Evolutionary conservation across 169 alveolate species (phyloP).

Genomic region (Eimeria maxima): DNA sequence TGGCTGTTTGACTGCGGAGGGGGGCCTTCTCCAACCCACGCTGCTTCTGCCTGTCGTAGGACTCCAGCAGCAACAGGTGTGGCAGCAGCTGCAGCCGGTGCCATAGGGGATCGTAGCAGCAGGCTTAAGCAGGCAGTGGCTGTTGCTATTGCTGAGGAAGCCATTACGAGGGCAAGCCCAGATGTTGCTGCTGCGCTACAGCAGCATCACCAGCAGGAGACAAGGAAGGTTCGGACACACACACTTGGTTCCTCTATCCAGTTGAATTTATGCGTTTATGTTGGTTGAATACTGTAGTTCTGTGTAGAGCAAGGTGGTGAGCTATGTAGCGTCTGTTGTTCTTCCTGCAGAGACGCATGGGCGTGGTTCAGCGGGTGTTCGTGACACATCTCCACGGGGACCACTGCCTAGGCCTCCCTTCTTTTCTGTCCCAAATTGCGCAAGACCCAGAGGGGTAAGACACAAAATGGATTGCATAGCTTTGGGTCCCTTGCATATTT

Average conservation of each 20-base stretch:
- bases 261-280: background rate
- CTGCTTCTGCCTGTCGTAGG: conserved; percentile 55
- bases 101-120: conserved; percentile 56
- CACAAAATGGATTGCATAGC: background rate
- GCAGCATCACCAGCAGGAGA: conserved; percentile 73
- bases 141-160: conserved; percentile 55
- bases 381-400: conserved; percentile 94
- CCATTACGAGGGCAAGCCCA: conserved; percentile 40
- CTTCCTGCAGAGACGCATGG: conserved; percentile 75
- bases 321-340: background rate
- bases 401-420: conserved; percentile 90
- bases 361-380: conserved; percentile 85
- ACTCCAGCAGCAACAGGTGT: conserved; percentile 22
- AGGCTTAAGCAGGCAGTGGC: conserved; percentile 64
- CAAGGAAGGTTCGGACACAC: conserved; percentile 47
- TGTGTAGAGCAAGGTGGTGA: background rate
- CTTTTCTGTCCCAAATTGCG: conserved; percentile 86
- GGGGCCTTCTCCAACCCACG: conserved; percentile 74
- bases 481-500: background rate
- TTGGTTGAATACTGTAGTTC: background rate
- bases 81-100: conserved; percentile 50
- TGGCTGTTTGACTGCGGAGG: conserved; percentile 84
- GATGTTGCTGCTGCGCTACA: conserved; percentile 60
- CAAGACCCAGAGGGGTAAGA: conserved; percentile 45
- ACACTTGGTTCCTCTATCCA: background rate